phyloP scores from a whole-genome alignment of 768 basidiomycete species.

The Clitopilus hobsonii region DNA sequence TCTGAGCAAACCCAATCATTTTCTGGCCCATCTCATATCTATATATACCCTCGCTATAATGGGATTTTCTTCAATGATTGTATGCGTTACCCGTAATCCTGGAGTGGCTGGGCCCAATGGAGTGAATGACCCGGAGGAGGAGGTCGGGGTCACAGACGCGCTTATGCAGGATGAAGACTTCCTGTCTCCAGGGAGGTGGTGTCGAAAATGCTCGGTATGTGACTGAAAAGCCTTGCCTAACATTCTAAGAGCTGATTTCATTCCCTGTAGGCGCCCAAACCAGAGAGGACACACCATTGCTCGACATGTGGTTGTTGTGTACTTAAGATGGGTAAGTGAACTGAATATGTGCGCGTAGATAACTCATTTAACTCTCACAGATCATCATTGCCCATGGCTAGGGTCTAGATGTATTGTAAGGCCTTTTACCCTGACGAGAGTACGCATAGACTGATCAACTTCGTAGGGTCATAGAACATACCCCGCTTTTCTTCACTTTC shows the following conservation, averaged over 20 bases:
- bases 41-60: conserved; percentile 66
- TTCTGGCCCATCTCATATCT: conserved; percentile 49
- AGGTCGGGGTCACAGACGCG: conserved; percentile 54
- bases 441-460: background rate
- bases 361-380: conserved; percentile 26
- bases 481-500: conserved; percentile 78
- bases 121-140: conserved; percentile 27
- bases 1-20: conserved; percentile 39
- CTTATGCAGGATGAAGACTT: conserved; percentile 52
- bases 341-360: background rate
- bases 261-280: conserved; percentile 53
- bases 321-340: conserved; percentile 71
- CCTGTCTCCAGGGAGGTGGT: conserved; percentile 60
- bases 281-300: conserved; percentile 80
- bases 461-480: conserved; percentile 77
- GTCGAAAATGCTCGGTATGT: conserved; percentile 68
- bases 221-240: background rate
- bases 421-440: conserved; percentile 5
- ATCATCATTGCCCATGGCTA: conserved; percentile 87
- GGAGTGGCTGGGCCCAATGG: conserved; percentile 47
- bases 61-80: conserved; percentile 67
- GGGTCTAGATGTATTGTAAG: conserved; percentile 73
- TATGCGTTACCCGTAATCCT: conserved; percentile 71
- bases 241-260: background rate
- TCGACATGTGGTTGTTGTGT: conserved; percentile 72